Percentiles rank a stretch among this genome's conserved stretches.
These are phyloP conservation scores for Ocimum tenuiflorum DNA, from an alignment of 257 asterid species.

Conservation along the genomic window DNA sequence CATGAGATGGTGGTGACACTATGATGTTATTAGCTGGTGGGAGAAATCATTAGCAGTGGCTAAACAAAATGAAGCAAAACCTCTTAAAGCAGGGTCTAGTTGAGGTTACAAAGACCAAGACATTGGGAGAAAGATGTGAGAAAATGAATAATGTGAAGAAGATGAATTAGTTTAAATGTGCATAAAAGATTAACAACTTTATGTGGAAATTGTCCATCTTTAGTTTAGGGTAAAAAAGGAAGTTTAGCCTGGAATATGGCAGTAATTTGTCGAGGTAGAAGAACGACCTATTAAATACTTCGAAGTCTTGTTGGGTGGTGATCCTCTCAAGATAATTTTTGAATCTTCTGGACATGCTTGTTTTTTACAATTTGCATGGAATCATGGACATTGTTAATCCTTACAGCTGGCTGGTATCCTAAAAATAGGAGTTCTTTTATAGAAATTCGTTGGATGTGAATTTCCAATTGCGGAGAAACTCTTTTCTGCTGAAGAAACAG, in stretches of 20 bases:
- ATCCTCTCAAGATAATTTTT: not conserved
- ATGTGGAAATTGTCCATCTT: too few species aligned
- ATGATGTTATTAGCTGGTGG: not conserved
- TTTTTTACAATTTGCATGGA: not conserved
- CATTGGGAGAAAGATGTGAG: not conserved
- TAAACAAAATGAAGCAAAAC: conserved; percentile 3
- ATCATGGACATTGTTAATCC: not conserved
- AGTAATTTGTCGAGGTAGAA: not conserved
- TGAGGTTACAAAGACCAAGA: not conserved
- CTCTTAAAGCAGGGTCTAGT: conserved; percentile 1
- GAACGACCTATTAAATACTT: too few species aligned
- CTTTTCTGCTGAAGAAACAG: not conserved
- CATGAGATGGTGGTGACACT: not conserved
- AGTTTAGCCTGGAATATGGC: too few species aligned
- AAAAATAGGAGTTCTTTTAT: not conserved
- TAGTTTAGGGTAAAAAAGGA: not conserved
- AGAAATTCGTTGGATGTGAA: not conserved
- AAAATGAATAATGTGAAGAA: not conserved
- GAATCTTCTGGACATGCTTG: not conserved
- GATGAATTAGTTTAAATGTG: not conserved
- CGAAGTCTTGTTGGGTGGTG: not conserved
- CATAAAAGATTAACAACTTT: not conserved
- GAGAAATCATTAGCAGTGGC: not conserved
- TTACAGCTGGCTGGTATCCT: not conserved
- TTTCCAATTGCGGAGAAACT: not conserved